phyloP scores from a whole-genome alignment of 78 protist genomes.

The Anaeramoeba flamelloides region DNA sequence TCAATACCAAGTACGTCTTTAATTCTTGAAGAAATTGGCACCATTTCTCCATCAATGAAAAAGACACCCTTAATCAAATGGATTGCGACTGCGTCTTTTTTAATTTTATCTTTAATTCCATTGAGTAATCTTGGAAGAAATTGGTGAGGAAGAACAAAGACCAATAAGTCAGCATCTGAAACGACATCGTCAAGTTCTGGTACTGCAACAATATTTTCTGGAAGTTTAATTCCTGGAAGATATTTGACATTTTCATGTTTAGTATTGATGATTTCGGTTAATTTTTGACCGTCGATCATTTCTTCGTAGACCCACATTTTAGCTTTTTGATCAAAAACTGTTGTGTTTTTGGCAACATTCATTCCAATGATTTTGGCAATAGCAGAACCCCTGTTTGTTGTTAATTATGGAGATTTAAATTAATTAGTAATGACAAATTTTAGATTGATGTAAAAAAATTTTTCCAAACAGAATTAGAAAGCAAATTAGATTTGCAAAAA shows the following conservation, averaged over 20 bases:
- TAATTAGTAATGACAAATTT: too few relatives aligned
- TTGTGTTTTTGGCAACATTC: constrained; percentile 5
- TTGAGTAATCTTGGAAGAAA: too few relatives aligned
- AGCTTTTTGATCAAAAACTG: constrained; percentile 17
- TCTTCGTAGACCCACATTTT: constrained; percentile 51
- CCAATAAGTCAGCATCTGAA: too few relatives aligned
- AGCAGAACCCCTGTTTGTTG: constrained; percentile 37
- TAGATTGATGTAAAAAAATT: too few relatives aligned
- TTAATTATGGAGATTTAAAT: too few relatives aligned
- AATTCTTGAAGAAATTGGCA: constrained; percentile 29
- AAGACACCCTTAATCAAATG: constrained; percentile 37
- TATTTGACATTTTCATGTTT: constrained; percentile 41
- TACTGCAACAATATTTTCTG: constrained; percentile 19
- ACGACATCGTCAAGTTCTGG: too few relatives aligned
- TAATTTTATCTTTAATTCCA: too few relatives aligned
- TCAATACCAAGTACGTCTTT: constrained; percentile 10
- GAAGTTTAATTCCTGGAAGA: constrained; percentile 36
- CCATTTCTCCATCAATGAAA: constrained; percentile 12
- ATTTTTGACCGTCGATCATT: constrained; percentile 28
- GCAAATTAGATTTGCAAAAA: too few relatives aligned
- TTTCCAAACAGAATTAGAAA: too few relatives aligned
- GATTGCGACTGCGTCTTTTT: constrained; percentile 25
- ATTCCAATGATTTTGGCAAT: constrained; percentile 23
- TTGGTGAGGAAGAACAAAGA: too few relatives aligned
- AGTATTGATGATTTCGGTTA: constrained; percentile 35